A percentile compares a stretch with the other conserved stretches of the same genome.
Evolutionary conservation across 202 grass and related monocot genomes (phyloP).

Genomic region (Zizania palustris): DNA sequence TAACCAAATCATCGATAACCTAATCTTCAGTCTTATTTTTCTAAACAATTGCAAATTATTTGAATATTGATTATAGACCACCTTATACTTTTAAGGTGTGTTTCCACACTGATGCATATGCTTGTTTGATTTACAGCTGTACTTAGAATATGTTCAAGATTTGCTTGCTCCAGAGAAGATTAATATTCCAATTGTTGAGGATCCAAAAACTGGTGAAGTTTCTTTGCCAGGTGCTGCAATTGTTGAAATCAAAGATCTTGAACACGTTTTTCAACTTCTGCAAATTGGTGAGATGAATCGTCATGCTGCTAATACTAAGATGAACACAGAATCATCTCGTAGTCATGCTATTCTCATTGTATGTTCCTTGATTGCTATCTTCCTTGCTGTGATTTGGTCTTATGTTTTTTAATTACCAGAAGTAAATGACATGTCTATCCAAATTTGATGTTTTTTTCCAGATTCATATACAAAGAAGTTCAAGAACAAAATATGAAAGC

Average conservation of each 20-base stretch:
- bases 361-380: slow-evolving; percentile 35
- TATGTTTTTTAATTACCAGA: slow-evolving; percentile 14
- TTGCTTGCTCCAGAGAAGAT: slow-evolving; percentile 81
- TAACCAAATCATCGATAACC: slow-evolving; percentile 2
- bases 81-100: slow-evolving; percentile 4
- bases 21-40: background rate
- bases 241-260: slow-evolving; percentile 81
- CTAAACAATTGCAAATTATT: background rate
- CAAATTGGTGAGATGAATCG: slow-evolving; percentile 91
- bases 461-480: slow-evolving; percentile 84
- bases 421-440: slow-evolving; percentile 17
- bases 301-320: slow-evolving; percentile 92
- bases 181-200: slow-evolving; percentile 88
- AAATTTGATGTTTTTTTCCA: slow-evolving; percentile 42
- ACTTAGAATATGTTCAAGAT: slow-evolving; percentile 95
- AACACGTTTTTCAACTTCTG: slow-evolving; percentile 75
- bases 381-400: slow-evolving; percentile 25
- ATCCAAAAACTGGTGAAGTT: slow-evolving; percentile 84
- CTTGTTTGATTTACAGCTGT: slow-evolving; percentile 64
- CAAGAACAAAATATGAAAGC: slow-evolving; percentile 61
- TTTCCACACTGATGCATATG: slow-evolving; percentile 42
- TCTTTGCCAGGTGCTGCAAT: slow-evolving; percentile 75
- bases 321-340: slow-evolving; percentile 98
- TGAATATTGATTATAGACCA: background rate
- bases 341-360: slow-evolving; percentile 95